Evolutionary conservation across 805 yeast species (phyloP), one percentile per base, ranked within the genome.

Genomic region (Isabelozyma pseudorhagii): DNA sequence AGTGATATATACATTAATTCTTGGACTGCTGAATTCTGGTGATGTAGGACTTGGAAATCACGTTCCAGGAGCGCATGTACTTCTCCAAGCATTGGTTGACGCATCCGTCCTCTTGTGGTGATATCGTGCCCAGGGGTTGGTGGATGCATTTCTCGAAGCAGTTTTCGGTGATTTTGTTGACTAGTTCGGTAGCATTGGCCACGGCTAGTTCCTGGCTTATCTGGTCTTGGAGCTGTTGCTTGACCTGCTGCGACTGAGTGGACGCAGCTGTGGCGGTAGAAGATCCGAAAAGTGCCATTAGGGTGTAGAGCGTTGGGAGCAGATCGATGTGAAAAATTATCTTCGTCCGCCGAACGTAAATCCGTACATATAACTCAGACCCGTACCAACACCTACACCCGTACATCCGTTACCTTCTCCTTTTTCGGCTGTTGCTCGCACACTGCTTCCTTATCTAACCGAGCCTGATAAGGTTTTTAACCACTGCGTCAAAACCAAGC

Each of bases 1-100:
- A 11, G n/a, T 13, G 4, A 41, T 41, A 8, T 41, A 41, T 27
- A 41, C 15, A 38, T 38, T 15, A 14, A 17, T 38, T 38, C 40
- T 38, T 38, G 25, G 77, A 73, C 59, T 80, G 79, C 68, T 86
- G 91, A 58, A 89, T 87, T 67, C 96, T 81, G 28, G 81, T 64
- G 46, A 90, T 81, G 67, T 90, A 91, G 9, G 88, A 75, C 64
- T 82, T 84, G 10, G 96, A 88, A 41, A 92, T 77, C 48, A 85
- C 75, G 60, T 91, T 90, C 97, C 97, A 92, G 34, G 96, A 83
- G 66, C 87, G 81, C 93, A 91, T 85, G 68, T 89, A 92, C 71
- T 89, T 92, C 55, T 86, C 84, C 58, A 87, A 78, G 66, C 98
- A 92, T 65, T 84, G 86, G 51, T 78, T 81, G 44, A 89, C 78